These are phyloP conservation scores for Noccaea caerulescens DNA, from an alignment of 345 rosid genomes.

Conservation along the genomic window DNA sequence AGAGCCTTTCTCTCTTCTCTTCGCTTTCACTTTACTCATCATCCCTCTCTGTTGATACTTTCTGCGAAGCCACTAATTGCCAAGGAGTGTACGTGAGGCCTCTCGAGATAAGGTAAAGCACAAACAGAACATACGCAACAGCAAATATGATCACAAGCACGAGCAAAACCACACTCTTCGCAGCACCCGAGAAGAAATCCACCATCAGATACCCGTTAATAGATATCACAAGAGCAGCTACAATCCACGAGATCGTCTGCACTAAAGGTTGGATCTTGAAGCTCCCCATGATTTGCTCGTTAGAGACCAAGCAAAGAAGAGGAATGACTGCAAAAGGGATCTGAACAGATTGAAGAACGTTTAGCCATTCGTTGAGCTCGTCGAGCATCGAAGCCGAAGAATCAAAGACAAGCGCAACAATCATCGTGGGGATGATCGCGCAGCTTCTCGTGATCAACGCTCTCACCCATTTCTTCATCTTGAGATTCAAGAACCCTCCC, in stretches of 20 bases:
- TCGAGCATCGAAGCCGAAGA: constrained; percentile 69
- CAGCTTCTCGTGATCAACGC: constrained; percentile 88
- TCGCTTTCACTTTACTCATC: constrained; percentile 32
- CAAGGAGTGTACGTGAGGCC: constrained; percentile 51
- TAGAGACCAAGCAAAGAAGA: constrained; percentile 82
- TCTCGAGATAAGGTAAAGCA: constrained; percentile 66
- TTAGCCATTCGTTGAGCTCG: constrained; percentile 87
- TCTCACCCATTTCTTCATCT: constrained; percentile 92
- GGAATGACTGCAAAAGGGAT: constrained; percentile 94
- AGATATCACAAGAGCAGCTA: constrained; percentile 78
- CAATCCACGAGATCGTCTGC: constrained; percentile 79
- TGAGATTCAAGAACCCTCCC: constrained; percentile 92
- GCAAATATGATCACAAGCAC: constrained; percentile 51
- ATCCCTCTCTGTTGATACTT: constrained; percentile 31
- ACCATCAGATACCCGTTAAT: constrained; percentile 86
- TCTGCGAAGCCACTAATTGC: constrained; percentile 40
- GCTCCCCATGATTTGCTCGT: constrained; percentile 82
- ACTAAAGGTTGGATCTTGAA: constrained; percentile 76
- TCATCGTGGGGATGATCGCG: constrained; percentile 86
- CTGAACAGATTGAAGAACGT: constrained; percentile 87
- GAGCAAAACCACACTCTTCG: constrained; percentile 47
- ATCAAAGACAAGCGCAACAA: constrained; percentile 85
- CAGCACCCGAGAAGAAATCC: constrained; percentile 79
- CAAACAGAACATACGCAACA: constrained; percentile 61
- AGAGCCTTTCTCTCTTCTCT: background rate